Evolutionary conservation across 257 asterid species (phyloP).

Genomic region (Przewalskia tangutica): DNA sequence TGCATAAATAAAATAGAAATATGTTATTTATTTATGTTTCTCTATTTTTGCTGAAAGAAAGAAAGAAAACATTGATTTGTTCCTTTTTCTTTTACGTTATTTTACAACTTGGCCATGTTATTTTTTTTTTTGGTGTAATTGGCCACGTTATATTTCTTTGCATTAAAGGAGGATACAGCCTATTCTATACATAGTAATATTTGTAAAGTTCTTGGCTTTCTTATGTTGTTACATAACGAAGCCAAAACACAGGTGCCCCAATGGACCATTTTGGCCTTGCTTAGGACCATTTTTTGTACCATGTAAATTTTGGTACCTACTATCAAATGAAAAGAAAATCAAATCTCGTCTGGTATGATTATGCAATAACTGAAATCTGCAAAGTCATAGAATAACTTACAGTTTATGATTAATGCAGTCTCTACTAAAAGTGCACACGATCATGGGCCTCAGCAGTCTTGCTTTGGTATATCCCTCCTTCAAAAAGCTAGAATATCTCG

Average conservation of each 20-base stretch:
- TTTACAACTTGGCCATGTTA: constrained; percentile 5
- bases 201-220: constrained; percentile 1
- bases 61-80: not conserved
- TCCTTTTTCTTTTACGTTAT: not conserved
- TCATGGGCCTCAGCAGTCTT: too few relatives aligned
- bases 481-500: too few relatives aligned
- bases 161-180: not conserved
- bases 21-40: not conserved
- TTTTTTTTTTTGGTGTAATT: too few relatives aligned
- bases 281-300: too few relatives aligned
- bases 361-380: too few relatives aligned
- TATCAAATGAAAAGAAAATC: too few relatives aligned
- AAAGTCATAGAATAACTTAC: too few relatives aligned
- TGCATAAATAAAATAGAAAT: not conserved
- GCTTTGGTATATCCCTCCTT: too few relatives aligned
- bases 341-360: too few relatives aligned
- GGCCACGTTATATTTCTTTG: constrained; percentile 4
- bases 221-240: not conserved
- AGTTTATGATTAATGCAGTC: too few relatives aligned
- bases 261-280: not conserved
- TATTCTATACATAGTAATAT: constrained; percentile 4
- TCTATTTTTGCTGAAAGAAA: not conserved
- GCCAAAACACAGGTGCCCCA: not conserved
- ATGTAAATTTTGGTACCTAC: too few relatives aligned
- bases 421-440: too few relatives aligned